Evolutionary conservation across 331 rosid species (phyloP).

Genomic region (Malus hybrid): DNA sequence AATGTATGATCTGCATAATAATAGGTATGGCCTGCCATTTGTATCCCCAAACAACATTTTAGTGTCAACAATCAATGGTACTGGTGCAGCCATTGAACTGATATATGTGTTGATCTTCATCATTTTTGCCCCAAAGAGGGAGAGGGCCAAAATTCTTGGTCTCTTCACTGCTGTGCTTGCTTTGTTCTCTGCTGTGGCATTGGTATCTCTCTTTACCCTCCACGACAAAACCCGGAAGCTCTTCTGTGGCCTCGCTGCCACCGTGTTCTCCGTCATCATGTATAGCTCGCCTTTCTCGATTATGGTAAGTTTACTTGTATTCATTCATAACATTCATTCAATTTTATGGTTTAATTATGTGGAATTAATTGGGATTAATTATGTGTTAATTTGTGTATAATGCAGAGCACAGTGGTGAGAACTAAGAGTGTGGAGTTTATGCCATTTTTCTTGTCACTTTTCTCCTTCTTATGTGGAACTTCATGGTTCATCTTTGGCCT

Average conservation of each 20-base stretch:
- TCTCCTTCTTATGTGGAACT: slow-evolving; percentile 81
- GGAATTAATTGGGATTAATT: neutral
- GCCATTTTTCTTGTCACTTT: slow-evolving; percentile 85
- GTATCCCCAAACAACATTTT: slow-evolving; percentile 71
- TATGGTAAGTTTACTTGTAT: slow-evolving; percentile 40
- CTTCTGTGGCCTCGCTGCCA: slow-evolving; percentile 66
- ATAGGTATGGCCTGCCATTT: slow-evolving; percentile 87
- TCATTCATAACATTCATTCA: neutral
- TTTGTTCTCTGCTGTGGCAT: slow-evolving; percentile 45
- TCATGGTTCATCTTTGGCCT: slow-evolving; percentile 85
- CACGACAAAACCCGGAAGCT: slow-evolving; percentile 43
- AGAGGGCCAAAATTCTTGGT: slow-evolving; percentile 46
- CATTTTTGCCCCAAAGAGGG: slow-evolving; percentile 40
- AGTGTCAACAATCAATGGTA: slow-evolving; percentile 72
- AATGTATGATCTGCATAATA: neutral
- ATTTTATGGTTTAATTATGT: neutral
- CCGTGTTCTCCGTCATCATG: slow-evolving; percentile 81
- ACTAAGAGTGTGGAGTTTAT: slow-evolving; percentile 86
- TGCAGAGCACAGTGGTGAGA: slow-evolving; percentile 75
- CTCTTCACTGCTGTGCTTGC: slow-evolving; percentile 39
- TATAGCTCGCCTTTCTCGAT: slow-evolving; percentile 86
- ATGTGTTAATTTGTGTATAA: neutral
- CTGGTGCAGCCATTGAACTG: slow-evolving; percentile 61
- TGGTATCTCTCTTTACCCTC: slow-evolving; percentile 63
- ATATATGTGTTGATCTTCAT: slow-evolving; percentile 63